These are phyloP conservation scores for Mallotus nudiflorus DNA, from an alignment of 345 rosid genomes.

Conservation along the genomic window DNA sequence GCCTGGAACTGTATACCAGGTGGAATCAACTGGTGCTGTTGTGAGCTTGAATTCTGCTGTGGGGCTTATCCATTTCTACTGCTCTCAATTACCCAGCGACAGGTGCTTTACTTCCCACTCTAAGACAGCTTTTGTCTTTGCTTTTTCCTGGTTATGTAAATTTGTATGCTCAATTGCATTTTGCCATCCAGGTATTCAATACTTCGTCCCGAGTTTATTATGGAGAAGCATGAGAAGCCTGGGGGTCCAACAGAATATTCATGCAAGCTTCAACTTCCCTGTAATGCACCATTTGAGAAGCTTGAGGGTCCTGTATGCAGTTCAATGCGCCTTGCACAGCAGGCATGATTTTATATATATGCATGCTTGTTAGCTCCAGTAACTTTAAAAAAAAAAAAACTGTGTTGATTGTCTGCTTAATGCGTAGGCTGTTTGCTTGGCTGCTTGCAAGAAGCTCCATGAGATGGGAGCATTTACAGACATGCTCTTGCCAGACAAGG, in stretches of 20 bases:
- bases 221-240: conserved; percentile 90
- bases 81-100: conserved; percentile 98
- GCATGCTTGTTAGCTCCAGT: conserved; percentile 3
- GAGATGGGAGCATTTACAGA: conserved; percentile 99
- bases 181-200: conserved; percentile 66
- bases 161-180: conserved; percentile 13
- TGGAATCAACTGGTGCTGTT: conserved; percentile 92
- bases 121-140: background rate
- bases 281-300: conserved; percentile 95
- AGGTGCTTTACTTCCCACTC: conserved; percentile 45
- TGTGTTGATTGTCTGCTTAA: conserved; percentile 24
- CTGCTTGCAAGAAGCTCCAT: conserved; percentile 98
- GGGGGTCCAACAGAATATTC: conserved; percentile 91
- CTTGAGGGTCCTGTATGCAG: conserved; percentile 92
- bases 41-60: conserved; percentile 99
- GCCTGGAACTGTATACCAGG: conserved; percentile 92
- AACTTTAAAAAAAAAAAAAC: conserved; percentile 12
- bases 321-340: conserved; percentile 97
- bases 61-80: conserved; percentile 90
- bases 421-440: conserved; percentile 92
- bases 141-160: conserved; percentile 12
- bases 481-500: conserved; percentile 97
- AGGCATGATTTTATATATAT: conserved; percentile 45
- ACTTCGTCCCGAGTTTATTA: conserved; percentile 91
- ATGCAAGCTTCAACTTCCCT: conserved; percentile 96